Conservation (phyloP, 2,329 filamentous ascomycete genomes). For the Diaporthe sp. region DNA sequence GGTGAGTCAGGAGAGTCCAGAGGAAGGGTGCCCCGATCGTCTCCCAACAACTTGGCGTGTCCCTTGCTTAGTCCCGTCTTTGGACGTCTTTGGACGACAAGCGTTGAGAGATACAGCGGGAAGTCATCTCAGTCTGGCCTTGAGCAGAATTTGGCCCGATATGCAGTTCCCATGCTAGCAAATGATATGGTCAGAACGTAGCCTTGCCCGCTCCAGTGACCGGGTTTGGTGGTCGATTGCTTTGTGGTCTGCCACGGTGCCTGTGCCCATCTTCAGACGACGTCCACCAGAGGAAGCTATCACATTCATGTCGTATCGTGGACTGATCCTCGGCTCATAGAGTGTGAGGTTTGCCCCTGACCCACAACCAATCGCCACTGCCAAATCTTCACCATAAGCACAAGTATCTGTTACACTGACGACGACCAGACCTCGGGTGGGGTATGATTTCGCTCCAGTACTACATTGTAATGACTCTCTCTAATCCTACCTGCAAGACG, state of each 20-base stretch:
- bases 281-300: slow-evolving; percentile 3
- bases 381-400: not conserved
- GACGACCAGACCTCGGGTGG: not conserved
- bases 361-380: slow-evolving; percentile 4
- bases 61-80: slow-evolving; percentile 6
- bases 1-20: slow-evolving; percentile 20
- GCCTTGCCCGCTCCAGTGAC: not conserved
- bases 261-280: slow-evolving; percentile 11
- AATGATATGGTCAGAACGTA: not conserved
- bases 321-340: slow-evolving; percentile 25
- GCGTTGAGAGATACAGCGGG: not conserved
- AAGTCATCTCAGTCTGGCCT: slow-evolving; percentile 14
- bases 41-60: slow-evolving; percentile 15
- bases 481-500: not conserved
- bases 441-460: not conserved
- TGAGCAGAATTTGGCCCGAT: slow-evolving; percentile 27
- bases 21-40: not conserved
- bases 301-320: slow-evolving; percentile 1
- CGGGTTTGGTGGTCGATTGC: slow-evolving; percentile 1
- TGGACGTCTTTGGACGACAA: slow-evolving; percentile 25
- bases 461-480: not conserved
- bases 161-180: not conserved
- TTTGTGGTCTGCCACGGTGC: not conserved
- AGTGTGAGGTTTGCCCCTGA: not conserved
- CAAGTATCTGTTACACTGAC: not conserved